A percentile compares a stretch with the other conserved stretches of the same genome.
These are phyloP conservation scores for Thelonectria discophora DNA, from an alignment of 2,329 filamentous ascomycete species.

Conservation along the genomic window DNA sequence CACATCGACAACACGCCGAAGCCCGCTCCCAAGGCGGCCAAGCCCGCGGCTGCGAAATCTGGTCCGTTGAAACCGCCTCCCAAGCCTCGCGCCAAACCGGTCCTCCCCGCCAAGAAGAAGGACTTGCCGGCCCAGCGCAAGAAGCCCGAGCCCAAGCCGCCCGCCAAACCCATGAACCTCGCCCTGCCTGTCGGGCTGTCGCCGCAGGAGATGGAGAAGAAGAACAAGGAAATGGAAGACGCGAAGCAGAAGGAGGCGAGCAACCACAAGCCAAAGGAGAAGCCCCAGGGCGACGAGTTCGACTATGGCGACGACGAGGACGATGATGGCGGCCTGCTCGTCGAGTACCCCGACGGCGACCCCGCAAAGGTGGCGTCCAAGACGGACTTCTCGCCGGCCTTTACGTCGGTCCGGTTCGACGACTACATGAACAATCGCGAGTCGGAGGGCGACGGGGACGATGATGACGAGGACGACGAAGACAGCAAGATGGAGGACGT, in stretches of 20 bases:
- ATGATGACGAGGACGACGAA: constrained; percentile 52
- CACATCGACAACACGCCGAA: constrained; percentile 61
- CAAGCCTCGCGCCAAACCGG: constrained; percentile 31
- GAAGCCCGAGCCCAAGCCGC: constrained; percentile 49
- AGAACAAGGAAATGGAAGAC: constrained; percentile 15
- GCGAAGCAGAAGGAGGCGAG: no score
- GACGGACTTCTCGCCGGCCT: constrained; percentile 59
- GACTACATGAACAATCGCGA: constrained; percentile 61
- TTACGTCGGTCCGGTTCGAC: constrained; percentile 60
- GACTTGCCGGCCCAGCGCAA: constrained; percentile 40
- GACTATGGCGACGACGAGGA: constrained; percentile 64
- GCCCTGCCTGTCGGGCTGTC: constrained; percentile 45
- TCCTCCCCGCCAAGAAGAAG: constrained; percentile 38
- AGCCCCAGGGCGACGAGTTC: constrained; percentile 46
- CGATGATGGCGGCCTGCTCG: constrained; percentile 64
- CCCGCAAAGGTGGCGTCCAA: constrained; percentile 42
- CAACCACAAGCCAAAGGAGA: constrained; percentile 18
- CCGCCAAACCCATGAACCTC: constrained; percentile 46
- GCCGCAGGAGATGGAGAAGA: constrained; percentile 34
- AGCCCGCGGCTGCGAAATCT: constrained; percentile 24
- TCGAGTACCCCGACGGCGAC: constrained; percentile 67
- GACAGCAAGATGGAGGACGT: constrained; percentile 60
- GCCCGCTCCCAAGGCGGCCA: constrained; percentile 33
- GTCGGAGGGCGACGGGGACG: constrained; percentile 56
- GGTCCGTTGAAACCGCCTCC: constrained; percentile 20